Base-by-base conservation (phyloP, 257 asterid species). In the Solanum pennellii region DNA sequence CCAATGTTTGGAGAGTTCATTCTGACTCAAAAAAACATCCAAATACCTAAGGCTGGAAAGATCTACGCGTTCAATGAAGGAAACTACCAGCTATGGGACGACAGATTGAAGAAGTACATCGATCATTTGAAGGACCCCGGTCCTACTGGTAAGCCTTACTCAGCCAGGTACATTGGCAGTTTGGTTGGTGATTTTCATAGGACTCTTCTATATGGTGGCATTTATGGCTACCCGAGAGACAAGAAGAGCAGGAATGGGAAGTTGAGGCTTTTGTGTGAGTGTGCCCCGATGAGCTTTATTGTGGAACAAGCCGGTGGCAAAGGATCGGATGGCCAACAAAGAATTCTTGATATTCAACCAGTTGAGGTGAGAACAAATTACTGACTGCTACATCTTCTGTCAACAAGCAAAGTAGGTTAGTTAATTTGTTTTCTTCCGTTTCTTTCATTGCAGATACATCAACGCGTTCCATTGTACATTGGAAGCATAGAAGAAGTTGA, bases 401-500 rank as follows among this genome's bases (percentile, higher is more conserved):
- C 10, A 29, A 49, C 69, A 49, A 47, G 69, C 29, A 3, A 49
- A 80, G 13, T 18, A 9, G 29, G 68, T 80, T 80, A 31, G 25
- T 1, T 82, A 11, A 82, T 82, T 49, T 29, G 12, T 1, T 82
- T 82, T 1, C 69, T 29, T 1, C 5, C 3, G 69, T 29, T 49
- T 47, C 15, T 89, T 31, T 87, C 18, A 29, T 71, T 88, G 92
- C 94, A 94, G 98, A 92, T 94, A 83, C 98, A 95, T 88, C 99
- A 95, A 88, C 86, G 99, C 39, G 92, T 94, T 82, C 98, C 99
- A 1, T 89, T 96, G 91, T 97, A 90, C 93, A 94, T 94, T 88
- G 98, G 99, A 88, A 97, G 98, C 59, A 84, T 76, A 91, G 98
- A 94, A 27, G 98, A 97, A 90, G 98, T 97, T 89, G 98, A 95